phyloP scores from a whole-genome alignment of 495 filamentous ascomycete species.

The Trichocladium uniseriatum region DNA sequence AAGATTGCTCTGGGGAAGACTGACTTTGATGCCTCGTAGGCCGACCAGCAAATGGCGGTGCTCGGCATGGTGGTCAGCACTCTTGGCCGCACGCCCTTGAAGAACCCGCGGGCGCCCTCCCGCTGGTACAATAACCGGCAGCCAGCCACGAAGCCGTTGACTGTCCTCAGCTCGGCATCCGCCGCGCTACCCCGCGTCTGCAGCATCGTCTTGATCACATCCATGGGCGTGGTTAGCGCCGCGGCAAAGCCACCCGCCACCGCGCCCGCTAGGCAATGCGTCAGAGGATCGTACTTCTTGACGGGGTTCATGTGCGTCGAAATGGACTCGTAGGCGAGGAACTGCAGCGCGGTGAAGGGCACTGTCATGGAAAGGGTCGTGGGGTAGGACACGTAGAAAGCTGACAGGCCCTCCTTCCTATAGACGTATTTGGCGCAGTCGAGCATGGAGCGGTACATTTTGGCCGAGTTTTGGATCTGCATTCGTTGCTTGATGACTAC shows the following conservation, averaged over 20 bases:
- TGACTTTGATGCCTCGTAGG: conserved; percentile 50
- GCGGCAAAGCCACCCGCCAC: conserved; percentile 90
- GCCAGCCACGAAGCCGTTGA: conserved; percentile 72
- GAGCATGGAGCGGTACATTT: conserved; percentile 65
- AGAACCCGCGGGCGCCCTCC: conserved; percentile 80
- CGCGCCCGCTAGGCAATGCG: conserved; percentile 85
- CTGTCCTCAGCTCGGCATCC: conserved; percentile 75
- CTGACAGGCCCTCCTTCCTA: conserved; percentile 72
- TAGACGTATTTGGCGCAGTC: conserved; percentile 86
- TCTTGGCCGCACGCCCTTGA: conserved; percentile 81
- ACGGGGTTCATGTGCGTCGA: conserved; percentile 85
- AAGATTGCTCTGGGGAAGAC: conserved; percentile 11
- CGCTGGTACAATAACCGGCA: conserved; percentile 73
- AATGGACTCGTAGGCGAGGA: conserved; percentile 93
- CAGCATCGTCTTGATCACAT: conserved; percentile 94
- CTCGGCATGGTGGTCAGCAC: conserved; percentile 97
- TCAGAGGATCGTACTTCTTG: conserved; percentile 78
- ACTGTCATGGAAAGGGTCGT: conserved; percentile 98
- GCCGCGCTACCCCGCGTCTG: conserved; percentile 80
- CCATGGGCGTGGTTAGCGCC: conserved; percentile 86
- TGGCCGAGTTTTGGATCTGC: conserved; percentile 91
- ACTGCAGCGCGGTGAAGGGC: conserved; percentile 92
- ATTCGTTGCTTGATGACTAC: conserved; percentile 98
- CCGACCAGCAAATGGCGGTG: conserved; percentile 97
- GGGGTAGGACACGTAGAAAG: conserved; percentile 98